phyloP scores from a whole-genome alignment of 345 rosid species.

The Boechera retrofracta region DNA sequence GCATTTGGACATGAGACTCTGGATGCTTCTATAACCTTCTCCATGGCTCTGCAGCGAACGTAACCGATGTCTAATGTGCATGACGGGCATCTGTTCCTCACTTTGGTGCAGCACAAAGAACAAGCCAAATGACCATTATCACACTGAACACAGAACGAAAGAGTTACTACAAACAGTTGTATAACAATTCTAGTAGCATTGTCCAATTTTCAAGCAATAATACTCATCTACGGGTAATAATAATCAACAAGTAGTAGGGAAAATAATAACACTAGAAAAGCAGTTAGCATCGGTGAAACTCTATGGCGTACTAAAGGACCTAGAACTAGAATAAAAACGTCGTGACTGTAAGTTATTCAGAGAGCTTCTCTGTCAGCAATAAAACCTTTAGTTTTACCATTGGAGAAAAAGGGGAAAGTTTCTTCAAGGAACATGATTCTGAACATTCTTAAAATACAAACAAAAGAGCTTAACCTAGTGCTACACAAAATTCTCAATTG shows the following conservation, averaged over 20 bases:
- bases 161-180: background rate
- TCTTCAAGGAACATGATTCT: too few species aligned
- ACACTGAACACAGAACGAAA: slow-evolving; percentile 50
- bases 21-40: slow-evolving; percentile 56
- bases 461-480: background rate
- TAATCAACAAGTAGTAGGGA: background rate
- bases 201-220: background rate
- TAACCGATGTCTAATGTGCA: slow-evolving; percentile 59
- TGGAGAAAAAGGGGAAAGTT: too few species aligned
- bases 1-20: slow-evolving; percentile 52
- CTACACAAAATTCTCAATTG: background rate
- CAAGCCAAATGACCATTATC: slow-evolving; percentile 74
- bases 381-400: too few species aligned
- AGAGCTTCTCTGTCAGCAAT: too few species aligned
- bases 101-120: slow-evolving; percentile 55
- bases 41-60: slow-evolving; percentile 65
- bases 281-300: background rate
- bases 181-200: background rate
- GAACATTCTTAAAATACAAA: background rate
- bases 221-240: background rate
- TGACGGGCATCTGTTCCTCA: slow-evolving; percentile 55
- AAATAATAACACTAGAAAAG: background rate
- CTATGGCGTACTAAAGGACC: background rate
- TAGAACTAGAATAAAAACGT: too few species aligned
- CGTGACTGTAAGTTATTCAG: too few species aligned